Evolutionary conservation across 169 alveolate genomes (phyloP).

Genomic region (Perkinsus chesapeaki): DNA sequence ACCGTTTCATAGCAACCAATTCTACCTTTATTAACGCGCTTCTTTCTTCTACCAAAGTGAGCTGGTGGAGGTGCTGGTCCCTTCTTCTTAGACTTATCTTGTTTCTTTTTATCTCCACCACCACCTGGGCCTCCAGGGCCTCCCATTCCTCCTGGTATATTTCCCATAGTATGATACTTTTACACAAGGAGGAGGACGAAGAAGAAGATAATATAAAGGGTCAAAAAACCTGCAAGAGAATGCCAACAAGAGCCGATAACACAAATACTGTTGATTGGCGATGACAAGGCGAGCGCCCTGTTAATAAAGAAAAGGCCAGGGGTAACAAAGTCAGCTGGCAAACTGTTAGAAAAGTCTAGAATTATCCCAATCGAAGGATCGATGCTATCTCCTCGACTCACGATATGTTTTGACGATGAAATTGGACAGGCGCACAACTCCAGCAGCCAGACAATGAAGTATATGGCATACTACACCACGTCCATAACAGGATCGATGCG

Average conservation of each 20-base stretch:
- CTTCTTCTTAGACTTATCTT: not conserved
- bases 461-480: not conserved
- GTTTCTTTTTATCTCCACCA: not conserved
- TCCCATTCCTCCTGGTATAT: constrained; percentile 1
- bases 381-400: too few relatives aligned
- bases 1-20: not conserved
- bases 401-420: too few relatives aligned
- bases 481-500: not conserved
- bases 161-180: too few relatives aligned
- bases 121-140: constrained; percentile 6
- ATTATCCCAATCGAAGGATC: too few relatives aligned
- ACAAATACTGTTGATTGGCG: too few relatives aligned
- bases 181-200: not conserved
- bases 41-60: not conserved
- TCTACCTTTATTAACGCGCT: not conserved
- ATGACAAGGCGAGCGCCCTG: too few relatives aligned
- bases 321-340: too few relatives aligned
- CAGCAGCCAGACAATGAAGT: too few relatives aligned
- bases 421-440: too few relatives aligned
- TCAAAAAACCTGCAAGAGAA: not conserved
- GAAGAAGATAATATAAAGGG: not conserved
- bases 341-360: too few relatives aligned
- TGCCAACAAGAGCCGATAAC: too few relatives aligned
- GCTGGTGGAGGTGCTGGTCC: not conserved
- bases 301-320: too few relatives aligned